phyloP scores from a whole-genome alignment of 169 alveolate species.

The Theileria parva region DNA sequence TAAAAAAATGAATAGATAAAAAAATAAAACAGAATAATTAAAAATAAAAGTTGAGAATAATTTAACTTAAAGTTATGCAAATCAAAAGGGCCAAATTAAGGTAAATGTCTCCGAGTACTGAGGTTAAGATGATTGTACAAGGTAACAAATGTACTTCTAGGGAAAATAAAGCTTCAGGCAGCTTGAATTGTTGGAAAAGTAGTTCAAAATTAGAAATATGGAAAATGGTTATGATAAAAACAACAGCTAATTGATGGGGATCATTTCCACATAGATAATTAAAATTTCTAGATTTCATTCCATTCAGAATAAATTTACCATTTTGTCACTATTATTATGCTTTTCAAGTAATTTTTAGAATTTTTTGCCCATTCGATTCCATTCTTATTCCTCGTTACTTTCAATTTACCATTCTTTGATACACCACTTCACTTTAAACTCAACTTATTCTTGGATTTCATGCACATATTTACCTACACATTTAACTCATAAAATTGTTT shows the following conservation, averaged over 20 bases:
- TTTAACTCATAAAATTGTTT: not conserved
- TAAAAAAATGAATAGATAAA: no score
- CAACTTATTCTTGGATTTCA: not conserved
- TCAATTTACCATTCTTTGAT: not conserved
- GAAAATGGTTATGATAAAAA: not conserved
- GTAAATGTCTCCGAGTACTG: constrained; percentile 16
- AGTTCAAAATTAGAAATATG: not conserved
- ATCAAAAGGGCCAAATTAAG: not conserved
- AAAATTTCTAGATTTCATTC: not conserved
- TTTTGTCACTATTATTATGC: not conserved
- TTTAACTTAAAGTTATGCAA: not conserved
- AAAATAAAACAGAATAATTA: no score
- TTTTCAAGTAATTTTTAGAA: not conserved
- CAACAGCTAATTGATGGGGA: constrained; percentile 6
- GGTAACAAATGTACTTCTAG: constrained; percentile 1
- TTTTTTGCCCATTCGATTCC: not conserved
- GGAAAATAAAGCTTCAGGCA: not conserved
- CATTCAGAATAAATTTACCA: not conserved
- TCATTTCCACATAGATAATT: constrained; percentile 1
- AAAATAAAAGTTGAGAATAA: not conserved
- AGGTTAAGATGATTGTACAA: not conserved
- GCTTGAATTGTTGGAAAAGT: not conserved
- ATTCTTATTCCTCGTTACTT: not conserved
- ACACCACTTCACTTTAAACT: not conserved
- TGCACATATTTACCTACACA: not conserved